Percentiles rank a stretch among this genome's conserved stretches.
phyloP scores from a whole-genome alignment of 1,139 yeast genomes.

The Yamadazyma sp. region DNA sequence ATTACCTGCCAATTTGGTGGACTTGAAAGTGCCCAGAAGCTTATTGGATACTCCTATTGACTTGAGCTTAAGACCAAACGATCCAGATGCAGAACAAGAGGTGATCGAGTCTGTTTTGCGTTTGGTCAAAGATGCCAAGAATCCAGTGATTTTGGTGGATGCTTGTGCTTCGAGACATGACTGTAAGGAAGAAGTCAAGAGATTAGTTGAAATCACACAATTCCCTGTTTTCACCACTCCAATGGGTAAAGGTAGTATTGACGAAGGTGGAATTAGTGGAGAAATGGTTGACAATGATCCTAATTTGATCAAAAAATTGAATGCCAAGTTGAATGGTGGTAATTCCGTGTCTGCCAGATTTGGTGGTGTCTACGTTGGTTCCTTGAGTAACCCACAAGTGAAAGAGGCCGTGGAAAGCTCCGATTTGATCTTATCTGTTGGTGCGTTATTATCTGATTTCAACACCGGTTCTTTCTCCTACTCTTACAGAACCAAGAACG shows the following conservation, averaged over 20 bases:
- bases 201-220: conserved; percentile 66
- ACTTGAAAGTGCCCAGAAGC: conserved; percentile 55
- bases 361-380: conserved; percentile 87
- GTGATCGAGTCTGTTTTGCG: conserved; percentile 58
- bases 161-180: conserved; percentile 85
- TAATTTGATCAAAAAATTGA: conserved; percentile 24
- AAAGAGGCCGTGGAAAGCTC: conserved; percentile 74
- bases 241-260: conserved; percentile 83
- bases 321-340: conserved; percentile 24
- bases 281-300: conserved; percentile 28
- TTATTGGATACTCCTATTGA: conserved; percentile 65
- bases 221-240: conserved; percentile 88
- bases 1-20: conserved; percentile 79
- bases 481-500: conserved; percentile 74
- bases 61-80: conserved; percentile 60
- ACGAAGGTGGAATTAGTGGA: conserved; percentile 52
- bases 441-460: conserved; percentile 83
- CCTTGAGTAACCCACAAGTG: conserved; percentile 73
- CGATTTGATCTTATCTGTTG: conserved; percentile 75
- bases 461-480: conserved; percentile 89
- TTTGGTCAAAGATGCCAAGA: conserved; percentile 55
- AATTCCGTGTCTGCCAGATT: conserved; percentile 56
- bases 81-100: conserved; percentile 69
- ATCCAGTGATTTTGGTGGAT: conserved; percentile 78
- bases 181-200: conserved; percentile 59